phyloP scores from a whole-genome alignment of 75 land plant species.

The Azolla pinnata region DNA sequence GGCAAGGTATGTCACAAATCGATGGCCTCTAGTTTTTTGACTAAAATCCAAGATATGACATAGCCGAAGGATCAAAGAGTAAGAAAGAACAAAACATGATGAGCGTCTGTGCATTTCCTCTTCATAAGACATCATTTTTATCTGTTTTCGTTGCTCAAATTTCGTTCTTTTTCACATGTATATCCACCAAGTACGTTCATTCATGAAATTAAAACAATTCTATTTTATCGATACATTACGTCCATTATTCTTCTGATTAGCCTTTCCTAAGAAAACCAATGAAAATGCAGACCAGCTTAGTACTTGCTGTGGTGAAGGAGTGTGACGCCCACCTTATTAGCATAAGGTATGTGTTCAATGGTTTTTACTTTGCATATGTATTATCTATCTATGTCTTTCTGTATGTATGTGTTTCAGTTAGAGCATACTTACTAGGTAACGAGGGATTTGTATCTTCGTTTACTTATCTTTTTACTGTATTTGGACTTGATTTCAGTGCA shows the following conservation, averaged over 20 bases:
- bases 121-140: too few relatives aligned
- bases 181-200: too few relatives aligned
- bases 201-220: too few relatives aligned
- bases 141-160: too few relatives aligned
- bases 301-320: conserved; percentile 70
- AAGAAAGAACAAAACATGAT: too few relatives aligned
- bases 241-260: not conserved
- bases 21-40: too few relatives aligned
- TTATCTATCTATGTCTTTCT: not conserved
- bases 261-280: too few relatives aligned
- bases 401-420: not conserved
- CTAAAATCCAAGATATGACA: too few relatives aligned
- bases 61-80: too few relatives aligned
- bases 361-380: not conserved
- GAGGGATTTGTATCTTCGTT: not conserved
- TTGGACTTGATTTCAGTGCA: conserved; percentile 58
- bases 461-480: not conserved
- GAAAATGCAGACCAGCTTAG: conserved; percentile 75
- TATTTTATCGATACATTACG: too few relatives aligned
- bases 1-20: conserved; percentile 93
- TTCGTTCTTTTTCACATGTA: too few relatives aligned
- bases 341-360: conserved; percentile 33
- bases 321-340: conserved; percentile 54
- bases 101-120: too few relatives aligned
- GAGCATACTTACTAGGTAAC: not conserved